Evolutionary conservation across 1,139 yeast species (phyloP), one percentile per base, ranked within the genome.

Genomic region (Zhuliangozyma parablackwelliae): DNA sequence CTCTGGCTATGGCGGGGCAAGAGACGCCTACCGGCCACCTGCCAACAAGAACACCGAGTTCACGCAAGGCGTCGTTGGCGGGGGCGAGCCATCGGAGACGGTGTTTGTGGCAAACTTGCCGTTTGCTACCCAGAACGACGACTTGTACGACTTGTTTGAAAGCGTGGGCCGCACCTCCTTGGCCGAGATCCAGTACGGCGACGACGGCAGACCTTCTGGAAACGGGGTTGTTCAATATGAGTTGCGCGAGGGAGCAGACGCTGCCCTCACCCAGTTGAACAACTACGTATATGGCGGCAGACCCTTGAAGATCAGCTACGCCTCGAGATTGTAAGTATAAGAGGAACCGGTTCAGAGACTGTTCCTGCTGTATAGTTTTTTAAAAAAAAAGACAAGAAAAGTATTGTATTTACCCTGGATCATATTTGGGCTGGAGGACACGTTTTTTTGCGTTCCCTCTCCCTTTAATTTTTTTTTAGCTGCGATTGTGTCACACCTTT

Each of bases 221-320:
- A 67, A 74, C 47, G 97, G 95, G 7, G 92, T 89, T 31, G 92
- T 90, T 30, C 79, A 82, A 56, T 87, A 86, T 53, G 85, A 78
- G 45, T 69, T 73, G 41, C 75, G 71, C 30, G 88, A 78, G 28
- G 69, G 78, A 41, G 95, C 97, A 1, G 84, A 79, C 36, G 65
- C 72, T 40, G 92, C 96, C 36, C 80, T 90, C 46, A 69, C 69
- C 39, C 85, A 82, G 61, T 74, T 90, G 56, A 72, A 86, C 56
- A 80, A 79, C 39, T 89, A 90, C 61, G 80, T 75, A 48, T 90
- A 90, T 54, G 97, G 97, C 50, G 89, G 86, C 32, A 80, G 95
- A 51, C 78, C 75, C 44, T 64, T 89, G 51, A 66, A 59, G 33
- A 75, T 89, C 33, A 66, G 88, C 1, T 89, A 72, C 59, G 95